Percentiles rank a stretch among this genome's conserved stretches.
Conservation (phyloP, 2,329 filamentous ascomycete species). For the Neonectria faginata region DNA sequence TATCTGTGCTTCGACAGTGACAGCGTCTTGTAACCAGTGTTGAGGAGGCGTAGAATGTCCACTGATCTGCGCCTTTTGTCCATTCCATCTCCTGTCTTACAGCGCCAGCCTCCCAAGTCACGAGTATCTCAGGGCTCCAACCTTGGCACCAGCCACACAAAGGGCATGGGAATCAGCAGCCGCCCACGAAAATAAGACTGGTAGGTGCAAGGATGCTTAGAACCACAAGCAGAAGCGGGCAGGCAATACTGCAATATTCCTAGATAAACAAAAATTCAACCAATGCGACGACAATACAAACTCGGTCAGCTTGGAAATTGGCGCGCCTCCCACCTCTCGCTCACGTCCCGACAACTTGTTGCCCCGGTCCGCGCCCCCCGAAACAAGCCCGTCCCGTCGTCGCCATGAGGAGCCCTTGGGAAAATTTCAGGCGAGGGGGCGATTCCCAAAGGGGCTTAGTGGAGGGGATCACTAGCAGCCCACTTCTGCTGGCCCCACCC, state of each 20-base stretch:
- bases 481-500: conserved; percentile 37
- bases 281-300: conserved; percentile 13
- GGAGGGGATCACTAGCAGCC: conserved; percentile 42
- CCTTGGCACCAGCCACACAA: conserved; percentile 27
- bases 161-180: conserved; percentile 16
- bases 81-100: neutral
- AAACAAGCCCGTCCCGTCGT: conserved; percentile 16
- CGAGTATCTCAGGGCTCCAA: conserved; percentile 27
- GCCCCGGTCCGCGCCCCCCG: conserved; percentile 21
- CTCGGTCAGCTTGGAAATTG: conserved; percentile 33
- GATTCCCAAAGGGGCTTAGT: conserved; percentile 38
- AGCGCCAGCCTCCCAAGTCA: conserved; percentile 7
- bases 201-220: neutral
- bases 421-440: conserved; percentile 47
- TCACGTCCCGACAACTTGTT: conserved; percentile 22
- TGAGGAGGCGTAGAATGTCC: conserved; percentile 1
- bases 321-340: conserved; percentile 39
- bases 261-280: neutral
- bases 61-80: neutral
- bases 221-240: neutral
- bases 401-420: conserved; percentile 17
- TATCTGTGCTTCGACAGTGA: neutral
- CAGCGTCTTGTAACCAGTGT: neutral
- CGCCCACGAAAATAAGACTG: neutral
- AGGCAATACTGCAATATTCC: conserved; percentile 1